Base-by-base conservation (phyloP, 768 basidiomycete genomes). In the Scleroderma citrinum region DNA sequence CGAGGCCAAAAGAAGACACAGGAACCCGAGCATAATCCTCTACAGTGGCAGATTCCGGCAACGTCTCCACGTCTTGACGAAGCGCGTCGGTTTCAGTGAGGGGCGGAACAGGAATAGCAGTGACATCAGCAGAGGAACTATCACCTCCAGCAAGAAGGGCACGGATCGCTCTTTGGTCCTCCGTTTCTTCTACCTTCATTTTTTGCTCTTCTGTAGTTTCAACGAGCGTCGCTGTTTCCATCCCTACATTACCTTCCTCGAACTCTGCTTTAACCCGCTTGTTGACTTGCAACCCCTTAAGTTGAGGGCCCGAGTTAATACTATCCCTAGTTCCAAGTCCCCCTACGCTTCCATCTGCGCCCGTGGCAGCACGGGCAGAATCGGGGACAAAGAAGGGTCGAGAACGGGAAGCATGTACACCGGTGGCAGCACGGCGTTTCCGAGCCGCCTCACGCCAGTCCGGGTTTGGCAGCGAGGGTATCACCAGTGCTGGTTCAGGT, bases 1-100 rank as follows among this genome's bases (percentile, higher is more conserved):
- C 96, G 5, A 87, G 83, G 6, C 96, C 95, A 56, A 98, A 99
- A 48, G 90, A 86, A 5, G 87, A 84, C 14, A 99, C 84, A 0
- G 96, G 96, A 0, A 97, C 81, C 17, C 92, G 85, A 31, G 81
- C 80, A 61, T 98, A 99, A 65, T 94, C 95, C 0, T 88, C 83
- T 16, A 88, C 68, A 0, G 87, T 82, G 1, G 93, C 82, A 46
- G 67, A 65, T 7, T 87, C 86, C 0, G 91, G 91, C 5, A 95
- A 78, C 13, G 83, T 83, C 16, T 75, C 75, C 3, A 98, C 76
- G 61, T 97, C 95, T 64, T 91, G 83, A 49, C 79, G 79, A 59
- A 87, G 82, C 0, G 91, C 93, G 39, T 94, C 92, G 17, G 80
- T 71, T 67, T 98, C 95, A 13, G 84, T 82, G 17, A 82, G 64